phyloP scores from a whole-genome alignment of 2,329 filamentous ascomycete genomes.

The Cladosporium sp. region DNA sequence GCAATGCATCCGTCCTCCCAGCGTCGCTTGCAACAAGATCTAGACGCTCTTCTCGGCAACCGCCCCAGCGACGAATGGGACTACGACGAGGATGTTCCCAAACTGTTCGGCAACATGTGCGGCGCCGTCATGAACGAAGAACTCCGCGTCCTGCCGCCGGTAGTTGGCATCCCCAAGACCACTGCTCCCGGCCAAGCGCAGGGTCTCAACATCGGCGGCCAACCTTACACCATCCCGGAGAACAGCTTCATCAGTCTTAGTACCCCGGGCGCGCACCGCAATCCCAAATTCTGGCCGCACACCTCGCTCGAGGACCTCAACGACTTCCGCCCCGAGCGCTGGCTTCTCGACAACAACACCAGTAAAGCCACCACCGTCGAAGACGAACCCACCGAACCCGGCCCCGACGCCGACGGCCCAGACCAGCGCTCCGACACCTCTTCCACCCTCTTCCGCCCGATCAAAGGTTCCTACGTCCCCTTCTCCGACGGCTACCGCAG shows the following conservation, averaged over 20 bases:
- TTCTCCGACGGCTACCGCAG: constrained; percentile 58
- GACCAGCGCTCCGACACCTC: constrained; percentile 60
- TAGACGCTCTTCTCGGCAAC: constrained; percentile 65
- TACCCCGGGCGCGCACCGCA: constrained; percentile 60
- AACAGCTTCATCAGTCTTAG: constrained; percentile 58
- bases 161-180: constrained; percentile 71
- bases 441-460: constrained; percentile 59
- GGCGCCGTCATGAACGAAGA: constrained; percentile 78
- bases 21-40: constrained; percentile 64
- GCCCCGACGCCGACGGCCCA: constrained; percentile 53
- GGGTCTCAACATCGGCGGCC: constrained; percentile 59
- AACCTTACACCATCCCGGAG: constrained; percentile 59
- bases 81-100: constrained; percentile 67
- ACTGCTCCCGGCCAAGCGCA: constrained; percentile 51
- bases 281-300: constrained; percentile 71
- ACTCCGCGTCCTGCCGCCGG: constrained; percentile 70
- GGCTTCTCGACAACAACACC: constrained; percentile 52
- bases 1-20: constrained; percentile 67
- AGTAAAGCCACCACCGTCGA: constrained; percentile 31
- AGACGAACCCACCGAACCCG: constrained; percentile 38
- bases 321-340: constrained; percentile 71
- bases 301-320: constrained; percentile 57
- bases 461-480: constrained; percentile 55
- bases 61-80: constrained; percentile 64
- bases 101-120: constrained; percentile 67